A percentile compares a stretch with the other conserved stretches of the same genome.
These are phyloP conservation scores for Barnettozyma vustinii DNA, from an alignment of 805 yeast genomes.

Conservation along the genomic window DNA sequence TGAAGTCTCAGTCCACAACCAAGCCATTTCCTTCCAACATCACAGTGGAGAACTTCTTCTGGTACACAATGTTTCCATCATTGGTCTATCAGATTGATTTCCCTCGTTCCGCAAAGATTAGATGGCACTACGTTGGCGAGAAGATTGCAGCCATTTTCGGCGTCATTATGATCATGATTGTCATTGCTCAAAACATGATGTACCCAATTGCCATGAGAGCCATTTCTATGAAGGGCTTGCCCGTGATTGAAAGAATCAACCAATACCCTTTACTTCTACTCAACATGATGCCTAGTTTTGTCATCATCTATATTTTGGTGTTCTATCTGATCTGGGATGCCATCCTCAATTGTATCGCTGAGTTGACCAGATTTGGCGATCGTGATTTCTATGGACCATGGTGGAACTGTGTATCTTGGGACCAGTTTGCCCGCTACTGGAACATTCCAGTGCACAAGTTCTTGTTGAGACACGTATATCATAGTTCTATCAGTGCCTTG, in stretches of 20 bases:
- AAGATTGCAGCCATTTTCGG: conserved; percentile 84
- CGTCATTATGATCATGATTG: conserved; percentile 73
- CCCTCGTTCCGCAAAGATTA: conserved; percentile 66
- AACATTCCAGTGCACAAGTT: conserved; percentile 90
- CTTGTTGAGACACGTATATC: conserved; percentile 88
- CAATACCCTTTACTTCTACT: conserved; percentile 55
- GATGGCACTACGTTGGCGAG: conserved; percentile 62
- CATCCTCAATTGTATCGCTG: conserved; percentile 85
- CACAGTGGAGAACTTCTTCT: conserved; percentile 57
- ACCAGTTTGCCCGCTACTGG: conserved; percentile 91
- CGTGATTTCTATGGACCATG: conserved; percentile 92
- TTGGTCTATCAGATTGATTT: conserved; percentile 76
- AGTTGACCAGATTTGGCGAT: conserved; percentile 80
- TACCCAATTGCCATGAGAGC: conserved; percentile 70
- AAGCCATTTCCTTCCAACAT: conserved; percentile 69
- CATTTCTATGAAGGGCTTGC: conserved; percentile 42
- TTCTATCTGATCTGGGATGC: conserved; percentile 96
- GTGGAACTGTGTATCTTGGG: conserved; percentile 97
- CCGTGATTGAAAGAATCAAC: conserved; percentile 39
- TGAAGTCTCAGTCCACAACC: conserved; percentile 47
- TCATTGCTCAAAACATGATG: conserved; percentile 67
- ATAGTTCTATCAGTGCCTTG: conserved; percentile 76
- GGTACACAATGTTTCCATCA: conserved; percentile 85
- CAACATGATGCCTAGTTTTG: conserved; percentile 77
- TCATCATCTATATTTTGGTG: conserved; percentile 65